Percentiles rank a stretch among this genome's conserved stretches.
Conservation (phyloP, 345 rosid genomes). For the Rhodomyrtus tomentosa region DNA sequence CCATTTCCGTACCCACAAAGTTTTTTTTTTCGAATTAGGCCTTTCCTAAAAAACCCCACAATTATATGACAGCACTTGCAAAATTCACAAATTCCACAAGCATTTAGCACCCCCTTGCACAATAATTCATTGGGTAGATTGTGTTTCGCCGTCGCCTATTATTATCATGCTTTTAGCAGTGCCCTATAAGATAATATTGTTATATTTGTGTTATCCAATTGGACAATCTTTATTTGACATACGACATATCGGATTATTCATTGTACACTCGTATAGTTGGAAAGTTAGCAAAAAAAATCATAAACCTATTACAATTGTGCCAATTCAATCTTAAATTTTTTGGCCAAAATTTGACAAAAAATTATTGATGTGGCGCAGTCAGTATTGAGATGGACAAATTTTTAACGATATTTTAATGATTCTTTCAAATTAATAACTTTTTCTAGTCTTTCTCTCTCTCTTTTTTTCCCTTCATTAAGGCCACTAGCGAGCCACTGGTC, state of each 20-base stretch:
- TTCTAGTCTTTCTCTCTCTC: no score
- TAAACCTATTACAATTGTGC: no score
- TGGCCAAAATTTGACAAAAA: no score
- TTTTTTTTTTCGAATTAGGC: neutral
- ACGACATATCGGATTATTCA: fast-evolving
- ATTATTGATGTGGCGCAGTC: no score
- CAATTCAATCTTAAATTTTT: no score
- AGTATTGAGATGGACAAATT: no score
- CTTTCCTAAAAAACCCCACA: neutral
- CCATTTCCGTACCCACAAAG: neutral
- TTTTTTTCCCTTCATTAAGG: no score
- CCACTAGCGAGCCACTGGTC: no score
- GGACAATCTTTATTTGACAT: neutral
- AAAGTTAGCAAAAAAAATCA: no score
- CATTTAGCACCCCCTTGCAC: neutral
- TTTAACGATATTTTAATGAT: no score
- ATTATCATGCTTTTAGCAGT: neutral
- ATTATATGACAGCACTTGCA: neutral
- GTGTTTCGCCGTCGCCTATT: neutral
- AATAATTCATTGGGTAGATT: neutral
- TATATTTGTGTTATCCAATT: neutral
- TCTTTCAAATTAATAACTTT: no score
- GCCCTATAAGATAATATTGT: neutral
- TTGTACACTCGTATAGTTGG: neutral
- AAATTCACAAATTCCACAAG: neutral